phyloP scores from a whole-genome alignment of 2,329 filamentous ascomycete species.

The Colletotrichum eremochloae region DNA sequence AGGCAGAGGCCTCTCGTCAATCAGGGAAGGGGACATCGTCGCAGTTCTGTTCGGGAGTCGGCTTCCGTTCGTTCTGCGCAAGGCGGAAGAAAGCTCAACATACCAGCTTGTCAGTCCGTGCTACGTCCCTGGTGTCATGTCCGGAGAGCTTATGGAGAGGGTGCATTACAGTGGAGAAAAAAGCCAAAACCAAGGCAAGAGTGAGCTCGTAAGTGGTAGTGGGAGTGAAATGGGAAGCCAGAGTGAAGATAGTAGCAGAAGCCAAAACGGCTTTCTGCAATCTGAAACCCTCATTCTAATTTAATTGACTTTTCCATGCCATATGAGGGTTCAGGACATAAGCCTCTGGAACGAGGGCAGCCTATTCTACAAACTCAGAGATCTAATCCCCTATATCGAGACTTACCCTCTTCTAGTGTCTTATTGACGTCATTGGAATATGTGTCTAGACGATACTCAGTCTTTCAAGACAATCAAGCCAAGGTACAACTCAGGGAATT shows the following conservation, averaged over 20 bases:
- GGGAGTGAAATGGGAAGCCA: not conserved
- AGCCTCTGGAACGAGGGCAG: too few species aligned
- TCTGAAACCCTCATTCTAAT: not conserved
- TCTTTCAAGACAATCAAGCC: too few species aligned
- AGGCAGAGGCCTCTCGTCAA: not conserved
- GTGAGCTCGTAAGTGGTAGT: too few species aligned
- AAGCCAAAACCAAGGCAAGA: not conserved
- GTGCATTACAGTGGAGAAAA: not conserved
- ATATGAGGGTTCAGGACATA: too few species aligned
- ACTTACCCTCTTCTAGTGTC: too few species aligned
- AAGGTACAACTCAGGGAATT: too few species aligned
- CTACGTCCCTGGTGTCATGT: conserved; percentile 1
- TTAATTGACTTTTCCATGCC: not conserved
- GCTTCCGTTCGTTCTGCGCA: conserved; percentile 8
- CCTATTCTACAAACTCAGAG: too few species aligned
- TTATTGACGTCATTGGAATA: too few species aligned
- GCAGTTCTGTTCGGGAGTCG: conserved; percentile 6
- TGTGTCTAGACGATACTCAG: too few species aligned
- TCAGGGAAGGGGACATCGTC: not conserved
- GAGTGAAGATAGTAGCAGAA: not conserved
- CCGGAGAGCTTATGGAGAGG: conserved; percentile 3
- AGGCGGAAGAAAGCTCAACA: too few species aligned
- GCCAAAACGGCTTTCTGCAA: not conserved
- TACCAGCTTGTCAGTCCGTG: not conserved
- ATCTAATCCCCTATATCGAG: too few species aligned